Conservation (phyloP, 2,329 filamentous ascomycete species). For the Exophiala oligosperma region DNA sequence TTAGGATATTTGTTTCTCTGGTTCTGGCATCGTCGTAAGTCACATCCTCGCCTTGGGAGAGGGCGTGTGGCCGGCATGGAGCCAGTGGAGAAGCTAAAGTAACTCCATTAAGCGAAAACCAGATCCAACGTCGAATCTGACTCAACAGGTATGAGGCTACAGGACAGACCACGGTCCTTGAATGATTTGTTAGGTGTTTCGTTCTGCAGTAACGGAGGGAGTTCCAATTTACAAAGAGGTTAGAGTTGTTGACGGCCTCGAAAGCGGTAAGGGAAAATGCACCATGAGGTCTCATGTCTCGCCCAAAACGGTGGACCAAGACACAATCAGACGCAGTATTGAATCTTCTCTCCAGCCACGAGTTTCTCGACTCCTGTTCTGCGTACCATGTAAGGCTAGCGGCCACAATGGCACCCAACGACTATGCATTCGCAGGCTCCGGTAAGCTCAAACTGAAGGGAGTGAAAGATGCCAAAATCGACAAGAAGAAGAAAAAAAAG, state of each 20-base stretch:
- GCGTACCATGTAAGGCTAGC: background rate
- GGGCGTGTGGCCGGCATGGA: conserved; percentile 8
- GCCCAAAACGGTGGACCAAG: too few species aligned
- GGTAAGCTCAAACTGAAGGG: conserved; percentile 87
- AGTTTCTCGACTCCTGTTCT: background rate
- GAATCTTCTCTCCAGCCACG: background rate
- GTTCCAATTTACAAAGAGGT: too few species aligned
- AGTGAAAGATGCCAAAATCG: conserved; percentile 52
- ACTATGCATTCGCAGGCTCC: conserved; percentile 22
- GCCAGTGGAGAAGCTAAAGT: too few species aligned
- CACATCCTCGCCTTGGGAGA: conserved; percentile 8
- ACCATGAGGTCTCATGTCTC: too few species aligned
- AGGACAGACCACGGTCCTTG: too few species aligned
- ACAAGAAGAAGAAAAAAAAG: conserved; percentile 55
- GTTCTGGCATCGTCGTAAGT: conserved; percentile 13
- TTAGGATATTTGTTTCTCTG: conserved; percentile 12
- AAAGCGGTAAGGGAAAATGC: too few species aligned
- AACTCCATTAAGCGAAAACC: too few species aligned
- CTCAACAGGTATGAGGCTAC: too few species aligned
- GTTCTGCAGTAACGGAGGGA: too few species aligned
- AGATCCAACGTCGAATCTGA: too few species aligned
- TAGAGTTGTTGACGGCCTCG: too few species aligned
- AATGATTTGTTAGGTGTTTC: too few species aligned
- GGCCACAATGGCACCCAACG: conserved; percentile 15
- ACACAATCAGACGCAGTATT: background rate